Base-by-base conservation (phyloP, 2,329 filamentous ascomycete genomes). In the Colletotrichum falcatum region DNA sequence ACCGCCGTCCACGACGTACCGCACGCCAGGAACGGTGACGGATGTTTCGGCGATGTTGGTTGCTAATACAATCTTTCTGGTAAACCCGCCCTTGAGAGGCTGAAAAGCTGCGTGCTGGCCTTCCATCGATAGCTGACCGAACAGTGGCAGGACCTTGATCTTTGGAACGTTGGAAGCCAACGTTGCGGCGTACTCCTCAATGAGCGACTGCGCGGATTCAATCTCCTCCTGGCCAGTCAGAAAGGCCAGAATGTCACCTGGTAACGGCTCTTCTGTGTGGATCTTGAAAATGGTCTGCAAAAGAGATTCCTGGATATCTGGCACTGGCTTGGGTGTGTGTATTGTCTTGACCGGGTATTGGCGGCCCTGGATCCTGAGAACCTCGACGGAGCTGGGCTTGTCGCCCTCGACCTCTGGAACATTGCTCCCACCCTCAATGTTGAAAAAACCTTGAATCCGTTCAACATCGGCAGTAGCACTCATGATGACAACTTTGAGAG, bases 21-120 rank as follows among this genome's bases (percentile, higher is more conserved):
- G 90, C 8, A 99, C 94, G 2, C 96, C 96, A 0, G 95, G 92
- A 0, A 99, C 95, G 0, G 96, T 99, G 70, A 99, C 93, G 1
- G 96, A 98, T 0, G 96, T 98, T 80, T 99, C 96, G n/a, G 96
- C 96, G 76, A 99, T 98, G 77, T 99, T 99, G 18, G 96, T 99
- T 0, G 95, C 92, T 0, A 99, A 84, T 0, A 99, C 94, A 16
- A 98, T 87, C 78, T 98, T 98, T 53, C 96, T 88, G 0, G 94
- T 97, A 66, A 86, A 88, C n/a, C 86, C 86, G 2, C 90, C 88
- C 65, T 89, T 89, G 28, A 92, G 87, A 1, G 93, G 92, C 65
- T 91, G 85, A 79, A 99, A 98, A 12, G 97, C 94, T 28, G 90
- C 88, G 74, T 97, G 93, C 76, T 99, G 96, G 0, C 92, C 92